phyloP scores from a whole-genome alignment of 1,284 basidiomycete species.

The Ganoderma lingzhi region DNA sequence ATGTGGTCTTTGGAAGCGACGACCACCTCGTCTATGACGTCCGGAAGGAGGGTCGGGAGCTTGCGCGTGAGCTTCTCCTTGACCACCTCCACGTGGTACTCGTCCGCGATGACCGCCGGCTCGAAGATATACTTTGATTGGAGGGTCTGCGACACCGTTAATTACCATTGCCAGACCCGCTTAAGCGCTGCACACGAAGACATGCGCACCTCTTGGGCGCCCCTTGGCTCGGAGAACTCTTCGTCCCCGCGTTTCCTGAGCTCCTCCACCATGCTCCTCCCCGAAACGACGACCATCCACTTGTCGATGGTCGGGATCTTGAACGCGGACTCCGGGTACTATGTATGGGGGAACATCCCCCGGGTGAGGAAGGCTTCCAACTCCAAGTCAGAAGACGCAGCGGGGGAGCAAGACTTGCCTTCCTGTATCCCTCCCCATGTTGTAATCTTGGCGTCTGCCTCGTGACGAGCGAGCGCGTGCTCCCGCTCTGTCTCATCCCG shows the following conservation, averaged over 20 bases:
- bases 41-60: slow-evolving; percentile 34
- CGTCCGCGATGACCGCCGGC: slow-evolving; percentile 29
- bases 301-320: slow-evolving; percentile 46
- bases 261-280: slow-evolving; percentile 16
- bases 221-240: background rate
- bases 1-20: slow-evolving; percentile 30
- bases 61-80: slow-evolving; percentile 34
- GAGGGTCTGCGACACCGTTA: background rate
- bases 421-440: too few species aligned
- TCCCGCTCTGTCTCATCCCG: too few species aligned
- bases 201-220: background rate
- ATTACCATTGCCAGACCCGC: background rate
- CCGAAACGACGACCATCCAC: slow-evolving; percentile 38
- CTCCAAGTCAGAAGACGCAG: too few species aligned
- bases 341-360: too few species aligned
- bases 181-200: background rate
- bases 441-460: too few species aligned
- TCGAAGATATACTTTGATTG: slow-evolving; percentile 35
- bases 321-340: slow-evolving; percentile 43
- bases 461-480: too few species aligned
- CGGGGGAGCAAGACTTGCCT: too few species aligned
- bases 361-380: too few species aligned
- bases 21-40: slow-evolving; percentile 38
- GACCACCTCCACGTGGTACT: slow-evolving; percentile 38
- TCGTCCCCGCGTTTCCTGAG: background rate